Evolutionary conservation across 2,329 filamentous ascomycete species (phyloP).

Genomic region (Nigrospora osmanthi): DNA sequence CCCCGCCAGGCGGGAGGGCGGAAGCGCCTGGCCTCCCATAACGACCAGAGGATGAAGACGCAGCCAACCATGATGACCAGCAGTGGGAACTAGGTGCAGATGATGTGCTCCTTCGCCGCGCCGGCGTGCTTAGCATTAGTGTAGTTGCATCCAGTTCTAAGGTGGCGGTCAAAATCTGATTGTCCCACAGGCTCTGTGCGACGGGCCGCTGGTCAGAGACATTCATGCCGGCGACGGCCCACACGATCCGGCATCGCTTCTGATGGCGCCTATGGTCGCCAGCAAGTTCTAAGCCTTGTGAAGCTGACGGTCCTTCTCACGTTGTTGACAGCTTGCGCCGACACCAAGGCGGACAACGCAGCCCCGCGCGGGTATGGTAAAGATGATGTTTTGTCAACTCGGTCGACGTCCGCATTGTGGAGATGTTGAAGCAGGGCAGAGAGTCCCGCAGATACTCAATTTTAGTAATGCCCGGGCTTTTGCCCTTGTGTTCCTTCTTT

Average conservation of each 20-base stretch:
- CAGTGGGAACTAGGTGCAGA: constrained; percentile 5
- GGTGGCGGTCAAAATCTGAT: constrained; percentile 2
- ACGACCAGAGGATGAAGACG: neutral
- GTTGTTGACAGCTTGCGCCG: neutral
- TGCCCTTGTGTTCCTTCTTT: neutral
- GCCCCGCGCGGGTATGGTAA: no score
- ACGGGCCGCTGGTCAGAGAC: no score
- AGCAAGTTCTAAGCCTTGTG: neutral
- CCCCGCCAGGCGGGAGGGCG: constrained; percentile 10
- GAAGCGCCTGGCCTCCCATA: constrained; percentile 8
- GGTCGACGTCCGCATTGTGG: neutral
- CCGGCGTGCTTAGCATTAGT: constrained; percentile 4
- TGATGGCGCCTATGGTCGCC: neutral
- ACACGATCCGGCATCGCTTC: neutral
- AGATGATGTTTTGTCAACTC: no score
- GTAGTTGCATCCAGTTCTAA: constrained; percentile 11
- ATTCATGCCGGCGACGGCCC: neutral
- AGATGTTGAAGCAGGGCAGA: neutral
- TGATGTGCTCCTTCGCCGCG: constrained; percentile 7
- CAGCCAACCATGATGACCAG: neutral
- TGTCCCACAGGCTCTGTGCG: no score
- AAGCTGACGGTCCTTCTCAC: neutral
- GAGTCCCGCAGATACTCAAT: neutral
- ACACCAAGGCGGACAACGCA: neutral
- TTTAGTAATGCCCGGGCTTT: no score